Evolutionary conservation across 148 eudicot genomes (phyloP), one percentile per base, ranked within the genome.

Genomic region (Salicornia ramosissima): DNA sequence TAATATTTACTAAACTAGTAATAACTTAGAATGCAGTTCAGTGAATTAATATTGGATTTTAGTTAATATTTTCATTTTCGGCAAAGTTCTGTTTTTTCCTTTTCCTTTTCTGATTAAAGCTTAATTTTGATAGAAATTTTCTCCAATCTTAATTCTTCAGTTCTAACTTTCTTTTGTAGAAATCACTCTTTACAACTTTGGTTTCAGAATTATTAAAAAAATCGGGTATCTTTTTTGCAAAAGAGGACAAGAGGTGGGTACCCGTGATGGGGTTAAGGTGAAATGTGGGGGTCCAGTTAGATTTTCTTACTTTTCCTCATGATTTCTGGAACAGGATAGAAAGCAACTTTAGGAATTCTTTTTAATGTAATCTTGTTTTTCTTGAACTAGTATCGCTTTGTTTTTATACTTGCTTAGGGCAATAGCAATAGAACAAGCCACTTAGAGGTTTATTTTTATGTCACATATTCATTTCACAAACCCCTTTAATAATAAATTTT

Each of bases 211-310:
- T 24, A 45, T 52, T n/a, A n/a, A 36, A 24, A 26, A 52, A 55
- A 28, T 51, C 22, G 45, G 65, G 57, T 58, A 31, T 54, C 1
- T 45, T 45, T 4, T 25, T 33, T 46, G 71, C 31, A 55, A 28
- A 55, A 11, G 74, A 40, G 63, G 65, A 31, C 10, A 10, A n/a
- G n/a, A n/a, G 59, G 30, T 36, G 66, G 68, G 52, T 53, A 40
- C 72, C 70, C 68, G 47, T 77, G 72, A 71, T 71, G 63, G 75
- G 65, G 63, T 49, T 61, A 52, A 50, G 65, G 28, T 67, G 25
- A 46, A 55, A 58, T 57, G 71, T 67, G 53, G 60, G 75, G 67
- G 68, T 34, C 72, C 68, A 71, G 28, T 26, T 46, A n/a, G 46
- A 40, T 53, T 56, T 65, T 49, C 19, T 50, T 76, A 24, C 67